Evolutionary conservation across 176 grass and related monocot genomes (phyloP).

Genomic region (Musa beccarii): DNA sequence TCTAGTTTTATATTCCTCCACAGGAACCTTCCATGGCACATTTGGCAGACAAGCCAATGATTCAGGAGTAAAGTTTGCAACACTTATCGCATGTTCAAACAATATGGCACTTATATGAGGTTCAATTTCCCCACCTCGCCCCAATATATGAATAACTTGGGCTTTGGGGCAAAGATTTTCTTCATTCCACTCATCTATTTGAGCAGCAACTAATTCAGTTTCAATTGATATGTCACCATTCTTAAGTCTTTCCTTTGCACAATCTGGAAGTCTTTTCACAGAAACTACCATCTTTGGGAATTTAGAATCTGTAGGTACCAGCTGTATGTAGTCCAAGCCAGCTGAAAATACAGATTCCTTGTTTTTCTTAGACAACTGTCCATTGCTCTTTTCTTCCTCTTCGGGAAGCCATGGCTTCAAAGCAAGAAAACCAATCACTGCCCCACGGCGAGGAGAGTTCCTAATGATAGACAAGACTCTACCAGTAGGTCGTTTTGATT

Average conservation of each 20-base stretch:
- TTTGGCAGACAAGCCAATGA: constrained; percentile 62
- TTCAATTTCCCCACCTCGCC: constrained; percentile 57
- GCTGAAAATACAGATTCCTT: constrained; percentile 30
- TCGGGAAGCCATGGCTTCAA: constrained; percentile 37
- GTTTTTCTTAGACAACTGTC: constrained; percentile 29
- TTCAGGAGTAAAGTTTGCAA: constrained; percentile 39
- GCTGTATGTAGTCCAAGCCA: constrained; percentile 25
- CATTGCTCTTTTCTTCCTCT: constrained; percentile 29
- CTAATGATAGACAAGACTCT: constrained; percentile 64
- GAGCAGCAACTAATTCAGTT: constrained; percentile 69
- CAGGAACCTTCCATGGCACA: constrained; percentile 50
- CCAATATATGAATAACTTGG: constrained; percentile 50
- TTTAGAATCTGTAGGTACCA: constrained; percentile 66
- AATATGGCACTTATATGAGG: constrained; percentile 83
- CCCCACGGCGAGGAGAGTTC: constrained; percentile 53
- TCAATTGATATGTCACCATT: constrained; percentile 42
- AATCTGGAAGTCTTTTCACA: constrained; percentile 45
- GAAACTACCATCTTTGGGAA: constrained; percentile 71
- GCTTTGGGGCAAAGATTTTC: constrained; percentile 56
- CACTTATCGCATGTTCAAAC: constrained; percentile 67
- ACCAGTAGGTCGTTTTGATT: constrained; percentile 71
- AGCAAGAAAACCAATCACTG: constrained; percentile 79
- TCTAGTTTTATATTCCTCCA: constrained; percentile 57
- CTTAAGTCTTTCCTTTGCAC: constrained; percentile 43
- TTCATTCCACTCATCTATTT: constrained; percentile 77